Percentiles rank a stretch among this genome's conserved stretches.
These are phyloP conservation scores for Phytopythium helicoides DNA, from an alignment of 352 stramenopile genomes.

Conservation along the genomic window DNA sequence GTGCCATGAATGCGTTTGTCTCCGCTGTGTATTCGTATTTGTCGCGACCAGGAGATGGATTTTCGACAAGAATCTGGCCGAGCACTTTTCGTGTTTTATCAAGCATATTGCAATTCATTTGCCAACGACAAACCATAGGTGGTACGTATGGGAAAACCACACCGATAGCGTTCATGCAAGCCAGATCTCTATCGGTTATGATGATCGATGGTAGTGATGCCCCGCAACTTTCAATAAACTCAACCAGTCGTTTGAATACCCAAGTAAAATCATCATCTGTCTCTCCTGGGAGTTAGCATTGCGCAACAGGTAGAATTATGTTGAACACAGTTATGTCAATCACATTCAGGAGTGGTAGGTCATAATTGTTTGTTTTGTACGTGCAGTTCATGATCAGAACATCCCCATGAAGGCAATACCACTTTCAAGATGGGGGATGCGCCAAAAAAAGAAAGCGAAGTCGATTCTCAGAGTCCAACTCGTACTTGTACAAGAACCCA, in stretches of 20 bases:
- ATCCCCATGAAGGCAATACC: too few relatives aligned
- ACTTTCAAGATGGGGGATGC: too few relatives aligned
- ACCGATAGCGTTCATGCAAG: neutral
- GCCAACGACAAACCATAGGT: neutral
- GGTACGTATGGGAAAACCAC: neutral
- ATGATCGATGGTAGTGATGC: neutral
- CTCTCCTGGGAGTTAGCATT: too few relatives aligned
- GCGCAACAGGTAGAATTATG: too few relatives aligned
- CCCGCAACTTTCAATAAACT: neutral
- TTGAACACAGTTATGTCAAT: too few relatives aligned
- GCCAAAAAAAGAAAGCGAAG: too few relatives aligned
- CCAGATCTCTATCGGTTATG: neutral
- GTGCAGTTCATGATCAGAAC: too few relatives aligned
- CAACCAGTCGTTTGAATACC: neutral
- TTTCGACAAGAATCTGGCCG: neutral
- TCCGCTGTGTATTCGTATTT: conserved; percentile 1
- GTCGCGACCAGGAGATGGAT: neutral
- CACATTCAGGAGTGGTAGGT: neutral
- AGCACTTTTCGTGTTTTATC: neutral
- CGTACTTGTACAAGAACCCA: neutral
- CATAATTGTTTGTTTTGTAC: neutral
- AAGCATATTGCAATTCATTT: neutral
- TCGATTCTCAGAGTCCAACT: neutral
- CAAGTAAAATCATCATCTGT: neutral
- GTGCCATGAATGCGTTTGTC: neutral